phyloP scores from a whole-genome alignment of 768 basidiomycete genomes.

The Boletus fagicola region DNA sequence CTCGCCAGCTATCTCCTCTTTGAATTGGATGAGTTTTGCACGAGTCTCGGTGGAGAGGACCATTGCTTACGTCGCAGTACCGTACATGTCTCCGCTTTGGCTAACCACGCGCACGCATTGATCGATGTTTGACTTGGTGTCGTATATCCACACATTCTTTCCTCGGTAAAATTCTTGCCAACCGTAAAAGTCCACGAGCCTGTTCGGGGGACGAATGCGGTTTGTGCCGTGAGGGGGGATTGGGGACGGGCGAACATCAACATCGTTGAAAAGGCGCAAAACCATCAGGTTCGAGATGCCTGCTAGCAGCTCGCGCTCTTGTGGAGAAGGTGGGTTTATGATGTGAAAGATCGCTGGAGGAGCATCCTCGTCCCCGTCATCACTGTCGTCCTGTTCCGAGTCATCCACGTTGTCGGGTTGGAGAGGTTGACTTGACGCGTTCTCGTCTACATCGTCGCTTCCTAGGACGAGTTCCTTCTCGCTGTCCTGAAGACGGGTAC shows the following conservation, averaged over 20 bases:
- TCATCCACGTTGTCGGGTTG: slow-evolving; percentile 21
- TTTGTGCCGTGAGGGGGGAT: slow-evolving; percentile 42
- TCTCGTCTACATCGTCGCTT: slow-evolving; percentile 27
- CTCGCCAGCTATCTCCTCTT: slow-evolving; percentile 84
- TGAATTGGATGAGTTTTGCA: slow-evolving; percentile 5
- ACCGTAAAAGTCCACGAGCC: slow-evolving; percentile 58
- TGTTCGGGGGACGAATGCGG: slow-evolving; percentile 50
- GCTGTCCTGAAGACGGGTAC: slow-evolving; percentile 45
- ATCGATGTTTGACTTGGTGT: slow-evolving; percentile 61
- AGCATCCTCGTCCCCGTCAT: slow-evolving; percentile 32
- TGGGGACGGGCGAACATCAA: slow-evolving; percentile 60
- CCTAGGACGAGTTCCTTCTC: slow-evolving; percentile 53
- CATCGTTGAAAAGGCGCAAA: slow-evolving; percentile 69
- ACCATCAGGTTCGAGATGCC: slow-evolving; percentile 63
- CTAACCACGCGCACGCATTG: slow-evolving; percentile 67
- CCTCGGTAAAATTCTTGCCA: slow-evolving; percentile 76
- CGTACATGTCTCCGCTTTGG: slow-evolving; percentile 61
- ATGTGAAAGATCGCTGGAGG: slow-evolving; percentile 50
- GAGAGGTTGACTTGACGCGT: slow-evolving; percentile 16
- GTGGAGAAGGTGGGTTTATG: slow-evolving; percentile 44
- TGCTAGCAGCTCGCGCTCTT: slow-evolving; percentile 42
- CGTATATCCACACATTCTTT: slow-evolving; percentile 73
- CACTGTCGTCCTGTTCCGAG: slow-evolving; percentile 14
- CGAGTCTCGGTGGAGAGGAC: background rate
- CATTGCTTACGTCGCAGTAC: slow-evolving; percentile 69